Conservation (phyloP, 495 filamentous ascomycete genomes). For the Penicillium nucicola region DNA sequence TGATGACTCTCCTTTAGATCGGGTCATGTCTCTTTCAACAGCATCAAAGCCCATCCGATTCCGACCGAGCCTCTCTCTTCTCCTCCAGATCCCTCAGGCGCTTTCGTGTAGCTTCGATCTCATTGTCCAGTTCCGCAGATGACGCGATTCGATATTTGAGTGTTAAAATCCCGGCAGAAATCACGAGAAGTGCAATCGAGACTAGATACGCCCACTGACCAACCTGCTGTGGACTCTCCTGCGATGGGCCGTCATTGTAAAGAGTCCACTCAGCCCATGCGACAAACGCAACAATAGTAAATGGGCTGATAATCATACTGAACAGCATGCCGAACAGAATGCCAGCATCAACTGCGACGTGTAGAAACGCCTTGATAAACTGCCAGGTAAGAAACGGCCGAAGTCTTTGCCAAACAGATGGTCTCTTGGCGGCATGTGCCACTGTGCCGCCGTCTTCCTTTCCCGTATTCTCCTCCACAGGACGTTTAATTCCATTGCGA, state of each 20-base stretch:
- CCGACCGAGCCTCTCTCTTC: constrained; percentile 6
- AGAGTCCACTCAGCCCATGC: constrained; percentile 34
- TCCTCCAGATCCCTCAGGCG: constrained; percentile 16
- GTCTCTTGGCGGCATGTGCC: not conserved
- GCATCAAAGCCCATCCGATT: not conserved
- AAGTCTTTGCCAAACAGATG: not conserved
- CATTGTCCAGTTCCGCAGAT: constrained; percentile 20
- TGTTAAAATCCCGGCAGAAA: constrained; percentile 27
- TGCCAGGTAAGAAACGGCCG: constrained; percentile 10
- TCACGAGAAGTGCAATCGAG: constrained; percentile 23
- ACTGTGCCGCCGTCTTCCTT: not conserved
- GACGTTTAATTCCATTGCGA: not conserved
- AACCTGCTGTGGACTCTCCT: constrained; percentile 30
- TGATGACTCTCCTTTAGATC: too few species aligned
- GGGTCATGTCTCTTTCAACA: not conserved
- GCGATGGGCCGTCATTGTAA: constrained; percentile 27
- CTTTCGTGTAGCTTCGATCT: constrained; percentile 15
- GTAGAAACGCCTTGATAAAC: constrained; percentile 11
- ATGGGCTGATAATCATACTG: constrained; percentile 33
- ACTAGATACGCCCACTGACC: constrained; percentile 34
- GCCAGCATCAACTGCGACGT: constrained; percentile 9
- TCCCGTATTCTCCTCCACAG: not conserved
- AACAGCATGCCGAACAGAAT: constrained; percentile 24
- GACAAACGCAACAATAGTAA: constrained; percentile 32
- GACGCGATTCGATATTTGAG: constrained; percentile 29